A percentile compares a stretch with the other conserved stretches of the same genome.
Conservation (phyloP, 1,284 basidiomycete genomes). For the Cutaneotrichosporon spelunceum region DNA sequence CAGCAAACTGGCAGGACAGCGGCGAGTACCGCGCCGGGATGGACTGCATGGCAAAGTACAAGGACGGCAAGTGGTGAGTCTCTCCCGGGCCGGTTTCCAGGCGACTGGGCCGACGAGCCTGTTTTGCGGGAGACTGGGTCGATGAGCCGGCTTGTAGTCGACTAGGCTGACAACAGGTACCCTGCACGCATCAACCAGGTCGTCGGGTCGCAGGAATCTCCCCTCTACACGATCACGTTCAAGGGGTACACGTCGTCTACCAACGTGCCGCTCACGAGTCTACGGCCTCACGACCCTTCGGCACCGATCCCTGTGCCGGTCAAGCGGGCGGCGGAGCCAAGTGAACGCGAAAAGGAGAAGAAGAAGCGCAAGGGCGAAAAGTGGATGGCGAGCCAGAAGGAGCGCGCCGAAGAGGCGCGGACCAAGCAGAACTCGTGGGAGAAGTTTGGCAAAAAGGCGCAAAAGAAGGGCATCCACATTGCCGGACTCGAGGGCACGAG, state of each 20-base stretch:
- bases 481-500: constrained; percentile 75
- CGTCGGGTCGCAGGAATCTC: constrained; percentile 77
- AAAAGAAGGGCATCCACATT: constrained; percentile 90
- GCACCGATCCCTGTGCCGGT: constrained; percentile 56
- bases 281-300: constrained; percentile 59
- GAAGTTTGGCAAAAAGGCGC: constrained; percentile 94
- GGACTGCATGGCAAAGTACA: constrained; percentile 88
- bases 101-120: constrained; percentile 8
- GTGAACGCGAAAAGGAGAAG: constrained; percentile 74
- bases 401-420: constrained; percentile 84
- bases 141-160: too few species aligned
- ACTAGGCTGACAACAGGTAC: constrained; percentile 57
- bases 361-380: constrained; percentile 98
- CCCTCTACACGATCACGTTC: constrained; percentile 89
- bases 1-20: constrained; percentile 37
- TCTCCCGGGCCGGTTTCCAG: too few species aligned
- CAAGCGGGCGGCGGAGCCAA: constrained; percentile 70
- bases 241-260: constrained; percentile 95
- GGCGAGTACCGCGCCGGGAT: constrained; percentile 67
- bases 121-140: too few species aligned
- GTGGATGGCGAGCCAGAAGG: constrained; percentile 78
- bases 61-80: constrained; percentile 68
- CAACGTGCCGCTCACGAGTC: constrained; percentile 68
- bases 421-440: constrained; percentile 92
- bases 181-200: constrained; percentile 85